Evolutionary conservation across 768 basidiomycete species (phyloP).

Genomic region (Macrolepiota albuminosa): DNA sequence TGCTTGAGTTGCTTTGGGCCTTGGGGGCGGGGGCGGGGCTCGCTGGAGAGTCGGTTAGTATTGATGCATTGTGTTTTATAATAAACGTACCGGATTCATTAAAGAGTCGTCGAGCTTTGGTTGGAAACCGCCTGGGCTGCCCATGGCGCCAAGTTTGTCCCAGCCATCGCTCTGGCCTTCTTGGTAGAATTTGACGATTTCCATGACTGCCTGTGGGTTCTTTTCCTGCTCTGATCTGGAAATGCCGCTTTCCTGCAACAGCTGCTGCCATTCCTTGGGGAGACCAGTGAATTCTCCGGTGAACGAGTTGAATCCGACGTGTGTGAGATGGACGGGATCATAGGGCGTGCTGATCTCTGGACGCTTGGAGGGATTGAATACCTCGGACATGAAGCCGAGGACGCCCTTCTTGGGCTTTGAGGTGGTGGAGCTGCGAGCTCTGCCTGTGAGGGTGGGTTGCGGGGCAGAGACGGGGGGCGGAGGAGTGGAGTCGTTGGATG

Average conservation of each 20-base stretch:
- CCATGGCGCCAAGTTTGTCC: slow-evolving; percentile 75
- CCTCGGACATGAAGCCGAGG: slow-evolving; percentile 67
- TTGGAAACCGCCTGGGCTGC: slow-evolving; percentile 24
- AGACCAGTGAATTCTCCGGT: slow-evolving; percentile 98
- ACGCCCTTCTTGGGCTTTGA: slow-evolving; percentile 61
- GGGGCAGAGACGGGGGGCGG: neutral
- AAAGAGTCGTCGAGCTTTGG: slow-evolving; percentile 43
- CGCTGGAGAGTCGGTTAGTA: slow-evolving; percentile 25
- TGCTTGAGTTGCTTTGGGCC: slow-evolving; percentile 29
- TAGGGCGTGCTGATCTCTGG: slow-evolving; percentile 96
- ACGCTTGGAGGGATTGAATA: slow-evolving; percentile 68
- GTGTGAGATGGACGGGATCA: slow-evolving; percentile 98
- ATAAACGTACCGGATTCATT: slow-evolving; percentile 44
- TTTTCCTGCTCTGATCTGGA: slow-evolving; percentile 93
- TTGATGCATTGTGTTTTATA: slow-evolving; percentile 12
- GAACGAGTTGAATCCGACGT: slow-evolving; percentile 98
- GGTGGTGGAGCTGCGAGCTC: slow-evolving; percentile 46
- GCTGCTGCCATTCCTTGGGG: slow-evolving; percentile 98
- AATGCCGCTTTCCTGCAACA: slow-evolving; percentile 93
- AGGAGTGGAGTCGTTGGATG: slow-evolving; percentile 14
- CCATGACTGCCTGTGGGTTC: slow-evolving; percentile 97
- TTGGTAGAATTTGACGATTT: slow-evolving; percentile 98
- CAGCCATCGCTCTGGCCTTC: slow-evolving; percentile 77
- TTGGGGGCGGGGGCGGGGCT: slow-evolving; percentile 47
- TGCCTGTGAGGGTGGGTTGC: slow-evolving; percentile 17